Evolutionary conservation across 306 rosid genomes (phyloP).

Genomic region (Abrus pulchellus): DNA sequence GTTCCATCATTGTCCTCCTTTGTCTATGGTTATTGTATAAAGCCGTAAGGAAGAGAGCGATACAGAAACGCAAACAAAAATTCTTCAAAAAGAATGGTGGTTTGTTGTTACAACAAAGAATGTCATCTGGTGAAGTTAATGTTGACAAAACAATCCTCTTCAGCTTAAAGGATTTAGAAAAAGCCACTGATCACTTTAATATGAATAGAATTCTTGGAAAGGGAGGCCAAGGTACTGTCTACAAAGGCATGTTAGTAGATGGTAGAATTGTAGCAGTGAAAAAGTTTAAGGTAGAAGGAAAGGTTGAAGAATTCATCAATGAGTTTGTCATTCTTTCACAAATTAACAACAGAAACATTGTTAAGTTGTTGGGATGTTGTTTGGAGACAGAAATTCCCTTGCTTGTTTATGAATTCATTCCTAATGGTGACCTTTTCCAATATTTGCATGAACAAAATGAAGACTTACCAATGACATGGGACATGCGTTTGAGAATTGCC

Average conservation of each 20-base stretch:
- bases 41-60: slow-evolving; percentile 11
- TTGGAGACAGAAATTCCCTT: slow-evolving; percentile 46
- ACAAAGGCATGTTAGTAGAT: slow-evolving; percentile 45
- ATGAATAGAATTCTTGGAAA: slow-evolving; percentile 43
- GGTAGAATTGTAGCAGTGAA: slow-evolving; percentile 46
- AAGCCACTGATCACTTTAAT: slow-evolving; percentile 41
- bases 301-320: slow-evolving; percentile 46
- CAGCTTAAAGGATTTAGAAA: slow-evolving; percentile 33
- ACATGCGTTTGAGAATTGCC: slow-evolving; percentile 45
- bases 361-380: slow-evolving; percentile 45
- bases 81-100: slow-evolving; percentile 50
- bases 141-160: slow-evolving; percentile 34
- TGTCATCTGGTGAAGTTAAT: slow-evolving; percentile 7
- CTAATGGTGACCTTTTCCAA: slow-evolving; percentile 38
- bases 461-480: slow-evolving; percentile 45
- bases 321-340: slow-evolving; percentile 49
- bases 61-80: slow-evolving; percentile 21
- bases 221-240: slow-evolving; percentile 50
- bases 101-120: slow-evolving; percentile 37
- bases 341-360: slow-evolving; percentile 52
- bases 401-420: slow-evolving; percentile 50
- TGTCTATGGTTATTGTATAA: slow-evolving; percentile 29
- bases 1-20: slow-evolving; percentile 16
- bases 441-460: slow-evolving; percentile 36
- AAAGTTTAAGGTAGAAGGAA: slow-evolving; percentile 30